These are phyloP conservation scores for Cyanidioschyzon merolae DNA, from an alignment of 23 red algal genomes.

Conservation along the genomic window DNA sequence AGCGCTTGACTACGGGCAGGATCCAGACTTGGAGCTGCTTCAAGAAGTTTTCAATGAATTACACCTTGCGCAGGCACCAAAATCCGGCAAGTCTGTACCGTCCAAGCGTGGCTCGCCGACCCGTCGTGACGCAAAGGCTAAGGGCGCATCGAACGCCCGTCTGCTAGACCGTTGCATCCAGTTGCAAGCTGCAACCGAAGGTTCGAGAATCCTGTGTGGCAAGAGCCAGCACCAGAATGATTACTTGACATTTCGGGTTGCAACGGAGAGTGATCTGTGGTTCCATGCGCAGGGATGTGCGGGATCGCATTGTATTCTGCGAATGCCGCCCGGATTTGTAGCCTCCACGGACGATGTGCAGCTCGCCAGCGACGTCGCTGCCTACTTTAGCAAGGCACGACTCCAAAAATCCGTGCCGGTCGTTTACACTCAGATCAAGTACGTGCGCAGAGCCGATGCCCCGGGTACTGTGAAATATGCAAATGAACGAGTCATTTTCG, in stretches of 20 bases:
- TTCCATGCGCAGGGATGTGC: background rate
- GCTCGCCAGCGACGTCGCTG: background rate
- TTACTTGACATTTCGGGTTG: background rate
- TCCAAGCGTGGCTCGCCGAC: background rate
- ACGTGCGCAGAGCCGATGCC: background rate
- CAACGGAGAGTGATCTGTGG: background rate
- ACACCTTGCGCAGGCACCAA: background rate
- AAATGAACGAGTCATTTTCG: background rate
- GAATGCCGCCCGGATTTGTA: background rate
- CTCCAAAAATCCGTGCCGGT: background rate
- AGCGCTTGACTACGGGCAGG: background rate
- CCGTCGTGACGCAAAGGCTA: background rate
- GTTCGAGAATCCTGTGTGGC: background rate
- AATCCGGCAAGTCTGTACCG: background rate
- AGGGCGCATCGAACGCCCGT: background rate
- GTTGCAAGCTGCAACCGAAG: background rate
- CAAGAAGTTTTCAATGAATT: background rate
- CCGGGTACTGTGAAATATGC: background rate
- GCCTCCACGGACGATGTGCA: background rate
- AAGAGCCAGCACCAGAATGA: slow-evolving; percentile 14
- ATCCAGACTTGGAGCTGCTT: background rate
- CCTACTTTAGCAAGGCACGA: background rate
- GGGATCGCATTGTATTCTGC: background rate
- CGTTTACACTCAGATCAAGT: background rate
- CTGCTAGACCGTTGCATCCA: background rate